Evolutionary conservation across 2,329 filamentous ascomycete species (phyloP).

Genomic region (Pseudogymnoascus destructans): DNA sequence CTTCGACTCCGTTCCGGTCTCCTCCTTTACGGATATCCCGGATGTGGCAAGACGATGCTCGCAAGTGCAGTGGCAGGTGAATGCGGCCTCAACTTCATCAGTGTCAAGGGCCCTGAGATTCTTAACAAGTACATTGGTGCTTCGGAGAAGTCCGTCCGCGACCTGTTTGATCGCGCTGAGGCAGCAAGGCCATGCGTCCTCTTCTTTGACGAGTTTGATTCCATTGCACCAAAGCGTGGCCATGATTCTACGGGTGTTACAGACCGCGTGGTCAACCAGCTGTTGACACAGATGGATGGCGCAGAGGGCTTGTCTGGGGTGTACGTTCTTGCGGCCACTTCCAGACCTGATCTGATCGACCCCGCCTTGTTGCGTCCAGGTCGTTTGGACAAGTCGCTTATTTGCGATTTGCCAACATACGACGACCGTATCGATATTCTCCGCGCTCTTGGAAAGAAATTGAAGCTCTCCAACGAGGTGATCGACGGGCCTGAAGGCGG

Average conservation of each 20-base stretch:
- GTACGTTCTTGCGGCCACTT: slow-evolving; percentile 91
- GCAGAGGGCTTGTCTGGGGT: slow-evolving; percentile 90
- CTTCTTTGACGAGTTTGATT: slow-evolving; percentile 98
- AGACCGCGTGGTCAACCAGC: slow-evolving; percentile 93
- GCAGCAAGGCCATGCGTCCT: slow-evolving; percentile 87
- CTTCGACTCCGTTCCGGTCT: slow-evolving; percentile 87
- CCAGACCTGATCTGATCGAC: slow-evolving; percentile 86
- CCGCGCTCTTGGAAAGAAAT: slow-evolving; percentile 65
- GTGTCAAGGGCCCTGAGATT: slow-evolving; percentile 94
- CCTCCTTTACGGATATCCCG: slow-evolving; percentile 85
- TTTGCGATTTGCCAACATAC: slow-evolving; percentile 75
- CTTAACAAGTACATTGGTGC: slow-evolving; percentile 99
- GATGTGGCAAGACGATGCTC: slow-evolving; percentile 90
- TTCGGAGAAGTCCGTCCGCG: slow-evolving; percentile 88
- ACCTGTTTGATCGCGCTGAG: slow-evolving; percentile 84
- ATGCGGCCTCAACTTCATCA: slow-evolving; percentile 96
- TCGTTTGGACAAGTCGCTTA: slow-evolving; percentile 79
- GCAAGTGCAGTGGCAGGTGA: slow-evolving; percentile 96
- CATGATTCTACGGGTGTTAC: slow-evolving; percentile 98
- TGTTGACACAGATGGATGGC: slow-evolving; percentile 97
- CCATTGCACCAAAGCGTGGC: slow-evolving; percentile 90
- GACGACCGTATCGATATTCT: slow-evolving; percentile 85
- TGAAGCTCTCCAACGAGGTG: slow-evolving; percentile 58
- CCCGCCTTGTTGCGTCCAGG: slow-evolving; percentile 84
- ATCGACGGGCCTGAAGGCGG: slow-evolving; percentile 37